phyloP scores from a whole-genome alignment of 1,284 basidiomycete species.

The Marasmius oreades region DNA sequence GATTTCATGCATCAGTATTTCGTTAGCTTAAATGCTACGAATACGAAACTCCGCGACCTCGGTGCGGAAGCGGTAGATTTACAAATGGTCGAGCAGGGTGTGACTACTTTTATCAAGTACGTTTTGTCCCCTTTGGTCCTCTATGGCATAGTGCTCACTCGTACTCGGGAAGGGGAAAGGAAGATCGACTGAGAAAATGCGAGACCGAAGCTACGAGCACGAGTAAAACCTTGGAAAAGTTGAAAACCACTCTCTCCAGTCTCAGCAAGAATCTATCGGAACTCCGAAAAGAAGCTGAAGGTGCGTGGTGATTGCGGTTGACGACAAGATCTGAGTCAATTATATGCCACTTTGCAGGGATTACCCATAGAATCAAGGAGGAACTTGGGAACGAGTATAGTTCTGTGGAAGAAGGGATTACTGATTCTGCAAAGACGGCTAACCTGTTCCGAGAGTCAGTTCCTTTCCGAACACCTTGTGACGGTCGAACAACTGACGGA shows the following conservation, averaged over 20 bases:
- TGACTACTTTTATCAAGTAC: constrained; percentile 59
- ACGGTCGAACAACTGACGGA: not conserved
- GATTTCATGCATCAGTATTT: constrained; percentile 3
- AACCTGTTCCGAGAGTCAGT: not conserved
- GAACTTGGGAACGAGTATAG: constrained; percentile 28
- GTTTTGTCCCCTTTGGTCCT: constrained; percentile 18
- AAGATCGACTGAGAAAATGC: constrained; percentile 54
- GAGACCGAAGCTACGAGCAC: constrained; percentile 48
- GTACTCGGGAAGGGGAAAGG: constrained; percentile 52
- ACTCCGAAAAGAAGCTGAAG: constrained; percentile 62
- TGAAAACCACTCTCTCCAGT: constrained; percentile 58
- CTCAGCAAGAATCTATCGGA: constrained; percentile 57
- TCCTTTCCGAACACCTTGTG: constrained; percentile 19
- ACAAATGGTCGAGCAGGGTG: constrained; percentile 70
- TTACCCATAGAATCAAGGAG: constrained; percentile 53
- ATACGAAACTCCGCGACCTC: constrained; percentile 61
- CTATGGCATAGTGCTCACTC: not conserved
- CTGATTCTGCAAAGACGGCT: too few species aligned
- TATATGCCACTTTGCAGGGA: constrained; percentile 31
- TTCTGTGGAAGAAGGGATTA: too few species aligned
- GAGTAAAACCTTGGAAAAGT: constrained; percentile 55
- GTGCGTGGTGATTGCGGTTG: constrained; percentile 33
- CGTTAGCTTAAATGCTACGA: constrained; percentile 33
- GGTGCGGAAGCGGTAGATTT: constrained; percentile 55
- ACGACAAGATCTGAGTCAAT: not conserved